Conservation (phyloP, 208 protist genomes). For the Leishmania lainsoni region DNA sequence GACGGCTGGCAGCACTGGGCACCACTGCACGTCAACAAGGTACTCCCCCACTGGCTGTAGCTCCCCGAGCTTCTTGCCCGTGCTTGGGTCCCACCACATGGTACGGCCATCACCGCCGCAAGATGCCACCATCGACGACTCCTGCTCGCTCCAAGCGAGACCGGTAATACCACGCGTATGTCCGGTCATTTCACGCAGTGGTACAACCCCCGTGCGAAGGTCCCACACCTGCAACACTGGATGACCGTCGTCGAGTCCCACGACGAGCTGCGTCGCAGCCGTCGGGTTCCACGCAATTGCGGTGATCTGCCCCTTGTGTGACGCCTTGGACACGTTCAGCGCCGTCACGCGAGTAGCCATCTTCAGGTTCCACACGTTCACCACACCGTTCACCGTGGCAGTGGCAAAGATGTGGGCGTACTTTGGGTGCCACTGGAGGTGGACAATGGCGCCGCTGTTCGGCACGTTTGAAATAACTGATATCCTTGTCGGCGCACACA, state of each 20-base stretch:
- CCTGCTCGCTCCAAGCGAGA: slow-evolving; percentile 93
- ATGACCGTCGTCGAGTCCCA: slow-evolving; percentile 89
- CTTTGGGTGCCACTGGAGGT: slow-evolving; percentile 85
- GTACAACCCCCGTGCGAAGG: slow-evolving; percentile 92
- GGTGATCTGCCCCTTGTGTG: slow-evolving; percentile 56
- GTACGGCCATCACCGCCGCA: slow-evolving; percentile 94
- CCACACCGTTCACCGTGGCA: slow-evolving; percentile 79
- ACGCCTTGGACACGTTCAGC: slow-evolving; percentile 82
- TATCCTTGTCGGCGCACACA: slow-evolving; percentile 40
- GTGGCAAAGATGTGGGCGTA: slow-evolving; percentile 95
- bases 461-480: slow-evolving; percentile 70
- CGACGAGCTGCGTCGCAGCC: slow-evolving; percentile 90
- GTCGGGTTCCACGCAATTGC: slow-evolving; percentile 96
- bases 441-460: slow-evolving; percentile 47
- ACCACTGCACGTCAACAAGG: slow-evolving; percentile 96
- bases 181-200: slow-evolving; percentile 73
- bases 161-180: slow-evolving; percentile 93
- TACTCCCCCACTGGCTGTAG: slow-evolving; percentile 78
- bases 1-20: slow-evolving; percentile 83
- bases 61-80: slow-evolving; percentile 68
- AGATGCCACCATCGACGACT: slow-evolving; percentile 92
- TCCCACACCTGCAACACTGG: slow-evolving; percentile 98
- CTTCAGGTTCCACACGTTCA: slow-evolving; percentile 96
- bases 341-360: slow-evolving; percentile 82
- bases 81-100: slow-evolving; percentile 95